Conservation (phyloP, 768 basidiomycete species). For the Crassisporium funariophilum region DNA sequence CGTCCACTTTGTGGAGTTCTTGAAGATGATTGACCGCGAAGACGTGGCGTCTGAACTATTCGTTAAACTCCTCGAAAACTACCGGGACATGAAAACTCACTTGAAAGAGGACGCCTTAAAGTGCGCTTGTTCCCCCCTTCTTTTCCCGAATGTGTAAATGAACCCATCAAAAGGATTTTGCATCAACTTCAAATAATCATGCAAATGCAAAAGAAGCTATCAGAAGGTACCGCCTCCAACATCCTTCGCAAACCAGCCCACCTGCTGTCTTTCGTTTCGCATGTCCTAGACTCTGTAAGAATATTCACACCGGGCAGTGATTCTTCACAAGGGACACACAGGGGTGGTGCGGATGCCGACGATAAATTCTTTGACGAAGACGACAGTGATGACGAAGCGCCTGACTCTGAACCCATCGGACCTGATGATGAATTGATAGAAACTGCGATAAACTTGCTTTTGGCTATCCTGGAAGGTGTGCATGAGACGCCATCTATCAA, state of each 20-base stretch:
- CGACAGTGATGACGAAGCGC: constrained; percentile 61
- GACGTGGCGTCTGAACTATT: constrained; percentile 78
- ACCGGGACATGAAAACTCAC: constrained; percentile 48
- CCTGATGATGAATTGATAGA: constrained; percentile 67
- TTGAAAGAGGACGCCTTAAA: constrained; percentile 51
- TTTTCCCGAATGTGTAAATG: not conserved
- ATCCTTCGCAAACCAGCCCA: constrained; percentile 68
- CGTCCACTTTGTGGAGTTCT: constrained; percentile 59
- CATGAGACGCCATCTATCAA: constrained; percentile 3
- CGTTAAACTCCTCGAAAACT: constrained; percentile 69
- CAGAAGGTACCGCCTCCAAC: constrained; percentile 54
- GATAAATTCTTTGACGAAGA: constrained; percentile 46
- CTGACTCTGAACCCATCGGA: constrained; percentile 38
- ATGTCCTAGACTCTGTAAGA: constrained; percentile 58
- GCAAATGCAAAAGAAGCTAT: constrained; percentile 74
- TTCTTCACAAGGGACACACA: too few relatives aligned
- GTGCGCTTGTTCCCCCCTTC: constrained; percentile 32
- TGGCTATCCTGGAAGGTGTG: constrained; percentile 86
- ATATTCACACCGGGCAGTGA: too few relatives aligned
- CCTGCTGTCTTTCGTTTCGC: constrained; percentile 80
- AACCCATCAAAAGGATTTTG: constrained; percentile 49
- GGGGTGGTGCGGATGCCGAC: constrained; percentile 34
- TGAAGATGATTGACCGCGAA: constrained; percentile 64
- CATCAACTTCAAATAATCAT: constrained; percentile 80
- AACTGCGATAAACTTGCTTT: constrained; percentile 78